Evolutionary conservation across 345 rosid genomes (phyloP).

Genomic region (Eucalyptus regnans): DNA sequence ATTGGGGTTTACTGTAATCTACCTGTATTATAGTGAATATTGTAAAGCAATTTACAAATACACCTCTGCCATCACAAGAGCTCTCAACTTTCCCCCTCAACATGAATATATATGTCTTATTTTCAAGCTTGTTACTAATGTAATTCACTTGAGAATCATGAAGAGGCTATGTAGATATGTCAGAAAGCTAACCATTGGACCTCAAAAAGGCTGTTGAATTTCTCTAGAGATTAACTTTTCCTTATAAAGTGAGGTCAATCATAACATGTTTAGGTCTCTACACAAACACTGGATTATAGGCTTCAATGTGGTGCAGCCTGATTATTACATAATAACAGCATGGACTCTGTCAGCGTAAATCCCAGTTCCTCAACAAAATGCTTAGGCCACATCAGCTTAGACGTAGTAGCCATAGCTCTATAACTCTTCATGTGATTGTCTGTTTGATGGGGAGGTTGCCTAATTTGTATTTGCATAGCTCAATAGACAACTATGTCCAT

Average conservation of each 20-base stretch:
- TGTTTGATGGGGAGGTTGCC: background rate
- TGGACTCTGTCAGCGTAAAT: background rate
- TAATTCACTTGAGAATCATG: background rate
- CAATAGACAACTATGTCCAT: background rate
- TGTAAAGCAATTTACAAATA: background rate
- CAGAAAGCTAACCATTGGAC: background rate
- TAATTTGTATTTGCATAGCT: background rate
- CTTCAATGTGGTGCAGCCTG: background rate
- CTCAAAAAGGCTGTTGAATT: background rate
- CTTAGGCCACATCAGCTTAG: background rate
- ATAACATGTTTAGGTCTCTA: background rate
- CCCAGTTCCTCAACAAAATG: background rate
- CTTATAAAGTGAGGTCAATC: background rate
- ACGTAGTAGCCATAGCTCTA: background rate
- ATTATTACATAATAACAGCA: background rate
- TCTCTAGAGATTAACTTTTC: background rate
- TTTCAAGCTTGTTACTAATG: background rate
- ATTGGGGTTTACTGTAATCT: background rate
- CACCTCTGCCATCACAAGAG: background rate
- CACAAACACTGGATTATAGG: background rate
- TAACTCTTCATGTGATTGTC: background rate
- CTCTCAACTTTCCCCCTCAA: background rate
- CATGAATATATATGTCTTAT: background rate
- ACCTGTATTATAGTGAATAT: background rate
- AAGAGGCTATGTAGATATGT: background rate